phyloP scores from a whole-genome alignment of 2,329 filamentous ascomycete species.

The Beauveria pseudobassiana region DNA sequence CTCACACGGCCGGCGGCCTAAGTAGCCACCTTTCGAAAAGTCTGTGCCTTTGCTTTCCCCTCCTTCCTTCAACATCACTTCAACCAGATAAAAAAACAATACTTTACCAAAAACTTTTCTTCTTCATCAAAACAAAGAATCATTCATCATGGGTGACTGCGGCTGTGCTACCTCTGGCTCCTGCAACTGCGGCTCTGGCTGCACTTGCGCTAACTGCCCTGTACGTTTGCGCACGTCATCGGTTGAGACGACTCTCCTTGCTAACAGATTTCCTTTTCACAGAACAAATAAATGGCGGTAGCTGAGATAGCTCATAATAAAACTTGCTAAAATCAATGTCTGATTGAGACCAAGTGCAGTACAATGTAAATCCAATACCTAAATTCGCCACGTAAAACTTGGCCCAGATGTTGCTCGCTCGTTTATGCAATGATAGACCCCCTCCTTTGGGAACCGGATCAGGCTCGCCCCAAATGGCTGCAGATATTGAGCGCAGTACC shows the following conservation, averaged over 20 bases:
- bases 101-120: not conserved
- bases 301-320: slow-evolving; percentile 21
- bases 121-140: not conserved
- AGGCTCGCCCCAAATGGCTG: not conserved
- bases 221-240: slow-evolving; percentile 23
- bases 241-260: not conserved
- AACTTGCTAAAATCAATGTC: slow-evolving; percentile 9
- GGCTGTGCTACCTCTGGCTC: slow-evolving; percentile 33
- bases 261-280: not conserved
- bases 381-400: not conserved
- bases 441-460: not conserved
- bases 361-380: not conserved
- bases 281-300: slow-evolving; percentile 16
- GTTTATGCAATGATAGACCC: too few relatives aligned
- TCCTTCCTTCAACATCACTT: not conserved
- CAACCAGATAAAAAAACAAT: slow-evolving; percentile 2
- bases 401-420: too few relatives aligned
- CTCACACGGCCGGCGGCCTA: not conserved
- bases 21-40: not conserved
- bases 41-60: not conserved
- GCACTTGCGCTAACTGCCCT: slow-evolving; percentile 36
- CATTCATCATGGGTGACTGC: slow-evolving; percentile 33
- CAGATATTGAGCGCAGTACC: not conserved
- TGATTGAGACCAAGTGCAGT: not conserved
- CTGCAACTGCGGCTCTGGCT: slow-evolving; percentile 34